These are phyloP conservation scores for Isabelozyma heimii DNA, from an alignment of 805 yeast genomes.

Conservation along the genomic window DNA sequence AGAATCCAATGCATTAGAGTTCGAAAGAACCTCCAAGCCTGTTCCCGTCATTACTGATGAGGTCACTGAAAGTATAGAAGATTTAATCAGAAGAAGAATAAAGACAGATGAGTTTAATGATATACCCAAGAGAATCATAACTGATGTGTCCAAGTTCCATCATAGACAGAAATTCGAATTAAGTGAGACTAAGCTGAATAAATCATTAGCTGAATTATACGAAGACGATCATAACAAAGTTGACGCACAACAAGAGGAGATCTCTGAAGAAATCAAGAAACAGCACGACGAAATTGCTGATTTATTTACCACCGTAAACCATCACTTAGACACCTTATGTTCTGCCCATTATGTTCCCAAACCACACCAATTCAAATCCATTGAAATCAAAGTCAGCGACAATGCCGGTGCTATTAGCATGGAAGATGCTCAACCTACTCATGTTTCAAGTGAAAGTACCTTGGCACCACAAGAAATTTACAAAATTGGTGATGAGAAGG, in stretches of 20 bases:
- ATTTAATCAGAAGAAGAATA: constrained; percentile 81
- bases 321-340: constrained; percentile 80
- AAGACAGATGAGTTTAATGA: constrained; percentile 78
- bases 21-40: constrained; percentile 91
- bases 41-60: constrained; percentile 94
- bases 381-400: constrained; percentile 70
- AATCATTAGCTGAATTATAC: constrained; percentile 87
- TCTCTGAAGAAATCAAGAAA: constrained; percentile 61
- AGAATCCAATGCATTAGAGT: constrained; percentile 59
- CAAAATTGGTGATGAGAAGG: constrained; percentile 45
- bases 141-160: constrained; percentile 60
- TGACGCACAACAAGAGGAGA: constrained; percentile 39
- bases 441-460: constrained; percentile 66
- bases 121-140: constrained; percentile 66
- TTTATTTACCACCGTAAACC: constrained; percentile 58
- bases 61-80: constrained; percentile 82
- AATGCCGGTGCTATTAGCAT: constrained; percentile 73
- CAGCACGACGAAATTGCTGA: constrained; percentile 78
- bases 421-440: constrained; percentile 96
- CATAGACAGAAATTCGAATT: constrained; percentile 55
- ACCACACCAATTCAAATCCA: constrained; percentile 68
- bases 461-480: constrained; percentile 96
- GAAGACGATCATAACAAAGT: constrained; percentile 73
- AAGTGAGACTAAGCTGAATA: constrained; percentile 78
- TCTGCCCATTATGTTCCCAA: constrained; percentile 96